Base-by-base conservation (phyloP, 169 alveolate genomes). In the Plasmodium inui region DNA sequence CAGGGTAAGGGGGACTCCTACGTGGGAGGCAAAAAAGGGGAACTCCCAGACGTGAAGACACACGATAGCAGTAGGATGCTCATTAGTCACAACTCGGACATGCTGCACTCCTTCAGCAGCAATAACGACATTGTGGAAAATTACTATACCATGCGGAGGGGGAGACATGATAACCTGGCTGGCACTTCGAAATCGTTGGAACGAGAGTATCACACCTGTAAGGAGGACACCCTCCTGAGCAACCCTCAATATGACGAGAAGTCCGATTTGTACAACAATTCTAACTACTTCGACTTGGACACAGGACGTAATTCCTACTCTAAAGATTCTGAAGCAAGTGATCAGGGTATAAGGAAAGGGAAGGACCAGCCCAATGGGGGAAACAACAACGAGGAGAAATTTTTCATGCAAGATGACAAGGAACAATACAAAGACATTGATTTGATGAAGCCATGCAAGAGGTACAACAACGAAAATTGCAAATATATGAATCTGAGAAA, bases 401-500 rank as follows among this genome's bases (percentile, higher is more conserved):
- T 53, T 30, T 37, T 19, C 32, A 10, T 72, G 22, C 83, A 32
- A 70, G 37, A 74, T 1, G n/a, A 6, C 5, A 39, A 41, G 46
- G 57, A 14, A 5, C 0, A 22, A 0, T 22, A 32, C 10, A 41
- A 84, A 10, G 53, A 73, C 53, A n/a, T 71, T 5, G n/a, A 41
- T 71, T 32, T 41, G 19, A 9, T 53, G 14, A 84, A 44, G 19
- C 74, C 67, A 3, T 26, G 67, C 39, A 84, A 12, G 14, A 73
- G 30, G 44, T 74, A 46, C 30, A 53, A 39, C 30, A 28, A 74
- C 70, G 81, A 50, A 76, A 32, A 86, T 30, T 74, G 81, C 73
- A 89, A 79, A 26, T 89, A 89, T 79, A 26, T 39, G 37, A 89
- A 89, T 73, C 82, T 89, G 19, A 89, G 82, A 89, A 46, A 89